Percentiles rank a stretch among this genome's conserved stretches.
These are phyloP conservation scores for Goffeauzyma gilvescens DNA, from an alignment of 768 basidiomycete genomes.

Conservation along the genomic window DNA sequence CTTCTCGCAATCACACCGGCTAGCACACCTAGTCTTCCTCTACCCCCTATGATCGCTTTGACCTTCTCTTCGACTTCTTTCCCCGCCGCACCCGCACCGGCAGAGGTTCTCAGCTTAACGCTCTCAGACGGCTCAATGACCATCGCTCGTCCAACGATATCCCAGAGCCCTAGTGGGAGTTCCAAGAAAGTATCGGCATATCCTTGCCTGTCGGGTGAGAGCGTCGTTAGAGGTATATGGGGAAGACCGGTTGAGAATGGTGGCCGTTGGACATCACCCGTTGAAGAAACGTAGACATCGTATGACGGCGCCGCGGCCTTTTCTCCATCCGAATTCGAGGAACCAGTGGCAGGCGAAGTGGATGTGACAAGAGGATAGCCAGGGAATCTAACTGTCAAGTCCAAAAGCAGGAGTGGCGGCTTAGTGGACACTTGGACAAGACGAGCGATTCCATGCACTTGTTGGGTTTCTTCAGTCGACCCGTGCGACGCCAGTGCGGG, in stretches of 20 bases:
- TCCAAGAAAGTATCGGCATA: conserved; percentile 30
- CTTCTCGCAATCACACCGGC: conserved; percentile 30
- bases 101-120: not conserved
- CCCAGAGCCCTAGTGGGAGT: conserved; percentile 27
- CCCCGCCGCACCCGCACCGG: not conserved
- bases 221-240: conserved; percentile 14
- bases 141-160: conserved; percentile 29
- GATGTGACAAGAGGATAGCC: conserved; percentile 9
- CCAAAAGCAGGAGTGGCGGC: conserved; percentile 24
- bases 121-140: conserved; percentile 19
- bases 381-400: conserved; percentile 28
- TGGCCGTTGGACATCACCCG: conserved; percentile 24
- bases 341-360: conserved; percentile 2
- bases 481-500: too few species aligned
- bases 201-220: conserved; percentile 24
- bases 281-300: conserved; percentile 26
- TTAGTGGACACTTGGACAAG: conserved; percentile 27
- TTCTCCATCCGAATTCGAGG: not conserved
- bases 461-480: conserved; percentile 24
- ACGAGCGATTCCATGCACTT: conserved; percentile 31
- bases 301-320: conserved; percentile 10
- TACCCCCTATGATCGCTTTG: not conserved
- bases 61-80: conserved; percentile 4
- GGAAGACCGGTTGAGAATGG: conserved; percentile 23
- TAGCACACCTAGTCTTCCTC: conserved; percentile 18